phyloP scores from a whole-genome alignment of 306 rosid genomes.

The Acacia crassicarpa region DNA sequence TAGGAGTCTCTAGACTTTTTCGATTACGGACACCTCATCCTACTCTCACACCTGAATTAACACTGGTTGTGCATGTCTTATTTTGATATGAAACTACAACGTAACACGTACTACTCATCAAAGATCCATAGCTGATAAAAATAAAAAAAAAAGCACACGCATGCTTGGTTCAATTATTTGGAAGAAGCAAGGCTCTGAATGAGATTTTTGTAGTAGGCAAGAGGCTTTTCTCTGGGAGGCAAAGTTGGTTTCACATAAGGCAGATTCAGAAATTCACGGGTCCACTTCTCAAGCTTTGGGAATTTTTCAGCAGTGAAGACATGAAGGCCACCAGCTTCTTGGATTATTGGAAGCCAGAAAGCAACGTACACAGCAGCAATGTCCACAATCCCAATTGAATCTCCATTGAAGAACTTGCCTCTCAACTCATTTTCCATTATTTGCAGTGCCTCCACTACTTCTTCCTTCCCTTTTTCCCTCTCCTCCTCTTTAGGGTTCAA shows the following conservation, averaged over 20 bases:
- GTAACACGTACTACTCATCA: not conserved
- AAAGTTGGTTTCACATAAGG: conserved; percentile 34
- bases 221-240: conserved; percentile 37
- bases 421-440: conserved; percentile 48
- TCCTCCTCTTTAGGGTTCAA: conserved; percentile 9
- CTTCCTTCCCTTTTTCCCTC: conserved; percentile 37
- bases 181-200: not conserved
- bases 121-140: not conserved
- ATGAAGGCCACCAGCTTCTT: conserved; percentile 47
- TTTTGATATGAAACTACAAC: not conserved
- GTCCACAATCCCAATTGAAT: conserved; percentile 45
- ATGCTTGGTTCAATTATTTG: not conserved
- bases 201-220: conserved; percentile 31
- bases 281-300: conserved; percentile 51
- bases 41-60: too few relatives aligned
- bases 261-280: conserved; percentile 35
- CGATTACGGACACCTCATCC: too few relatives aligned
- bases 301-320: conserved; percentile 38
- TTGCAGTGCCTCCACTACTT: conserved; percentile 26
- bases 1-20: too few relatives aligned
- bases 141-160: not conserved
- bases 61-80: not conserved
- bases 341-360: conserved; percentile 45
- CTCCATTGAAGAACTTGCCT: conserved; percentile 45
- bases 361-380: conserved; percentile 46